These are phyloP conservation scores for Phytophthora crassamura DNA, from an alignment of 352 stramenopile genomes.

Conservation along the genomic window DNA sequence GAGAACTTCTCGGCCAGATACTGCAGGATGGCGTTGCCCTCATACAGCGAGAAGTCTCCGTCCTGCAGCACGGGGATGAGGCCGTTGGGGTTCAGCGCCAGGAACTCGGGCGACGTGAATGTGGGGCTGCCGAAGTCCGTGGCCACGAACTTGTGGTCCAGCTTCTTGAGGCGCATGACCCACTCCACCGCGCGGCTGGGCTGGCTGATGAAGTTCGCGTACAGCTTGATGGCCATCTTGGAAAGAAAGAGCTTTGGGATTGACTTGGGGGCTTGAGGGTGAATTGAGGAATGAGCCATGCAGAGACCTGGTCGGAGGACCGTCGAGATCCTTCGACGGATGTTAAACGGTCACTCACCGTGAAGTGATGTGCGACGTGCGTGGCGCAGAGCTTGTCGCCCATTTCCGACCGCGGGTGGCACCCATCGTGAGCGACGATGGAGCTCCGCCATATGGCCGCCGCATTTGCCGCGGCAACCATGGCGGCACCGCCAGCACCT, in stretches of 20 bases:
- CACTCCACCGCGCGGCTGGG: slow-evolving; percentile 42
- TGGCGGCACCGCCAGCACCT: neutral
- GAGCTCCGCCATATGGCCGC: no score
- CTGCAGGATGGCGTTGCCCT: slow-evolving; percentile 61
- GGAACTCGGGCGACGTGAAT: slow-evolving; percentile 47
- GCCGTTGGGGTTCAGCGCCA: slow-evolving; percentile 47
- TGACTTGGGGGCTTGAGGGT: slow-evolving; percentile 14
- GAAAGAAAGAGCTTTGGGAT: neutral
- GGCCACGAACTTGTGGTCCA: slow-evolving; percentile 44
- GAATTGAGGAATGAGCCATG: slow-evolving; percentile 23
- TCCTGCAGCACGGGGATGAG: slow-evolving; percentile 50
- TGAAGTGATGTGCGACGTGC: slow-evolving; percentile 17
- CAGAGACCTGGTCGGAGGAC: neutral
- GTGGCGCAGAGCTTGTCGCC: neutral
- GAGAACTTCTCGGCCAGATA: slow-evolving; percentile 63
- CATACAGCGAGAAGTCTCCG: slow-evolving; percentile 49
- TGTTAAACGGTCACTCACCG: neutral
- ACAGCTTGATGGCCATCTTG: slow-evolving; percentile 48
- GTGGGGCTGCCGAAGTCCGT: slow-evolving; percentile 38
- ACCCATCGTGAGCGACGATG: no score
- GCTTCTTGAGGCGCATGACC: slow-evolving; percentile 48
- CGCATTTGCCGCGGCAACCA: no score
- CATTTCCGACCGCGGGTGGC: slow-evolving; percentile 8
- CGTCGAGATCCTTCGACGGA: slow-evolving; percentile 9
- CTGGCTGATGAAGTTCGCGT: slow-evolving; percentile 55